Evolutionary conservation across 345 rosid genomes (phyloP).

Genomic region (Arabidopsis suecica): DNA sequence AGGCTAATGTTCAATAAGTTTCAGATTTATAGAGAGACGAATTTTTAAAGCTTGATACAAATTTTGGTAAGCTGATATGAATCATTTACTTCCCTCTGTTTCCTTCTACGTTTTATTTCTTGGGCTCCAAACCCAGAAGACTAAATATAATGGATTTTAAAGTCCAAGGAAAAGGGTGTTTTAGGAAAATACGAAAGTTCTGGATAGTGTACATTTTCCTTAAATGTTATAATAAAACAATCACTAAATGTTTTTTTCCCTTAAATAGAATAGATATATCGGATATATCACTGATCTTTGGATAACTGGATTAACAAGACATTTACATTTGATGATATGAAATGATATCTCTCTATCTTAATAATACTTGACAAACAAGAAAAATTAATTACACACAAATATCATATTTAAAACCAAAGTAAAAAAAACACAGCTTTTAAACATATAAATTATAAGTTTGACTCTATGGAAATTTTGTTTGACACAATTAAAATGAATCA

Average conservation of each 20-base stretch:
- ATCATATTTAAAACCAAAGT: background rate
- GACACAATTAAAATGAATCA: background rate
- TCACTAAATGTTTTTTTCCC: background rate
- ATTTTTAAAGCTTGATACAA: slow-evolving; percentile 4
- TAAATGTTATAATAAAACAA: background rate
- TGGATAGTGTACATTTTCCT: slow-evolving; percentile 27
- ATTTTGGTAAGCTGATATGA: slow-evolving; percentile 22
- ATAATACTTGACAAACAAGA: slow-evolving; percentile 31
- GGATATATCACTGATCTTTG: slow-evolving; percentile 13
- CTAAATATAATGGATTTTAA: background rate
- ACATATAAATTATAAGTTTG: background rate
- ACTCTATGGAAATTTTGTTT: background rate
- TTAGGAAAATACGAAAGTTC: slow-evolving; percentile 2
- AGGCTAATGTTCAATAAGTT: slow-evolving; percentile 3
- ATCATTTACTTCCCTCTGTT: slow-evolving; percentile 2
- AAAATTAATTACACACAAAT: background rate
- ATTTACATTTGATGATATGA: slow-evolving; percentile 3
- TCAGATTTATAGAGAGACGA: slow-evolving; percentile 30
- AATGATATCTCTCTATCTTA: background rate
- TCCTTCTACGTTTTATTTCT: slow-evolving; percentile 36
- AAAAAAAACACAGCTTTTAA: background rate
- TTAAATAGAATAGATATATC: background rate
- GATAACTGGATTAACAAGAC: slow-evolving; percentile 16
- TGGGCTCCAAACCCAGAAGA: slow-evolving; percentile 36
- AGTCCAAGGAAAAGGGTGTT: background rate